These are phyloP conservation scores for Talaromyces stipitatus DNA, from an alignment of 495 filamentous ascomycete species.

Conservation along the genomic window DNA sequence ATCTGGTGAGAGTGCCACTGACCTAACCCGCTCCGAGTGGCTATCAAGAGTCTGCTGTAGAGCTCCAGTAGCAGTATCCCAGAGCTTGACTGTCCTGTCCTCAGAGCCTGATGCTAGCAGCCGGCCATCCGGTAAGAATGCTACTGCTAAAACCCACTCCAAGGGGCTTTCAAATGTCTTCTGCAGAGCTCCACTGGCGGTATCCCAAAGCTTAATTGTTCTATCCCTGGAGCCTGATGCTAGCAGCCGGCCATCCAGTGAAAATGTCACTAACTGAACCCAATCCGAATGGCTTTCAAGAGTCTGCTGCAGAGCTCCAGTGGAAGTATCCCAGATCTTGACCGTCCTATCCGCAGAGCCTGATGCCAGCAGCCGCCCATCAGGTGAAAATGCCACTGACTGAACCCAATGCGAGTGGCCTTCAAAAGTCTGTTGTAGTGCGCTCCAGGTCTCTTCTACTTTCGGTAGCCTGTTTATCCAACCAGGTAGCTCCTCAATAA, in stretches of 20 bases:
- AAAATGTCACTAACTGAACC: too few relatives aligned
- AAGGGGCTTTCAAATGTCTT: too few relatives aligned
- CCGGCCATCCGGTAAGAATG: conserved; percentile 14
- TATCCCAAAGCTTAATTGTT: conserved; percentile 16
- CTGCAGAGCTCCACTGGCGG: too few relatives aligned
- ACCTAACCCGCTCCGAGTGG: conserved; percentile 8
- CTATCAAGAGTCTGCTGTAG: conserved; percentile 11
- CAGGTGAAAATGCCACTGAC: conserved; percentile 4
- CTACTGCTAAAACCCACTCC: too few relatives aligned
- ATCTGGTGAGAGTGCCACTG: conserved; percentile 20
- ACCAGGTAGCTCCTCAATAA: too few relatives aligned
- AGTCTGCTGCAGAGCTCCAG: too few relatives aligned
- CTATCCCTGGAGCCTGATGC: conserved; percentile 17
- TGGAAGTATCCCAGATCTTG: too few relatives aligned
- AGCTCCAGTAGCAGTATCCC: conserved; percentile 16
- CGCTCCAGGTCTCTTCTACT: too few relatives aligned
- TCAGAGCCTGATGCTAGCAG: conserved; percentile 13
- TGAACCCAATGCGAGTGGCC: conserved; percentile 13
- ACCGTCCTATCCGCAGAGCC: too few relatives aligned
- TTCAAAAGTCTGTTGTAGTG: conserved; percentile 5
- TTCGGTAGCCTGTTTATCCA: too few relatives aligned
- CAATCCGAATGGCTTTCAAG: too few relatives aligned
- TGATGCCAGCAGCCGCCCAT: conserved; percentile 17
- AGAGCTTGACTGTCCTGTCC: conserved; percentile 13
- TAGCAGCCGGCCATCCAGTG: too few relatives aligned